These are phyloP conservation scores for Apiotrichum laibachii DNA, from an alignment of 1,284 basidiomycete genomes.

Conservation along the genomic window DNA sequence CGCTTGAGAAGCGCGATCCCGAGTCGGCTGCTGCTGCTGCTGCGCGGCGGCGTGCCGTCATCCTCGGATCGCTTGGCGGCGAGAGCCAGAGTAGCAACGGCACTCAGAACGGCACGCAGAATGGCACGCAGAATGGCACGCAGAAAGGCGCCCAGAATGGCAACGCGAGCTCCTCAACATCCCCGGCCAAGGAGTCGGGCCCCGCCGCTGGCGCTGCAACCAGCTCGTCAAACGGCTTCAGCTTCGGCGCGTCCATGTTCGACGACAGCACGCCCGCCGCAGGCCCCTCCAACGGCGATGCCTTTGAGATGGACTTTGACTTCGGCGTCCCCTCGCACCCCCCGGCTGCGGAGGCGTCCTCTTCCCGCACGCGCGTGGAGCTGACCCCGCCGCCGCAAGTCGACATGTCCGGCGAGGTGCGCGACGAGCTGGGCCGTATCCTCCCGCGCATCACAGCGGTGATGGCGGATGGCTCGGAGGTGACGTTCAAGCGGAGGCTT, in stretches of 20 bases:
- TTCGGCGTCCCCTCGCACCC: background rate
- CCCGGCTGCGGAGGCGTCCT: background rate
- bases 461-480: constrained; percentile 33
- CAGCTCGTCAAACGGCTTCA: background rate
- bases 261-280: background rate
- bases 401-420: constrained; percentile 13
- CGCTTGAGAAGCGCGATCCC: background rate
- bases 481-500: constrained; percentile 33
- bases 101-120: too few species aligned
- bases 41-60: background rate
- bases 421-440: constrained; percentile 20
- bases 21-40: background rate
- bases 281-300: background rate
- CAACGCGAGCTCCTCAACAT: too few species aligned
- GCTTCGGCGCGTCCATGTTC: background rate
- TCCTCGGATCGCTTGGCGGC: too few species aligned
- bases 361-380: constrained; percentile 9
- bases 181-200: background rate
- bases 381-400: constrained; percentile 25
- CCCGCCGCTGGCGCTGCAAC: background rate
- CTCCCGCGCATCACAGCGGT: constrained; percentile 32
- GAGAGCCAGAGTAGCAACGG: too few species aligned
- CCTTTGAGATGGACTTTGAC: constrained; percentile 12
- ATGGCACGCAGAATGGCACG: too few species aligned
- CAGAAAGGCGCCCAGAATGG: too few species aligned